Percentiles rank a stretch among this genome's conserved stretches.
These are phyloP conservation scores for Suillus variegatus DNA, from an alignment of 768 basidiomycete genomes.

Conservation along the genomic window DNA sequence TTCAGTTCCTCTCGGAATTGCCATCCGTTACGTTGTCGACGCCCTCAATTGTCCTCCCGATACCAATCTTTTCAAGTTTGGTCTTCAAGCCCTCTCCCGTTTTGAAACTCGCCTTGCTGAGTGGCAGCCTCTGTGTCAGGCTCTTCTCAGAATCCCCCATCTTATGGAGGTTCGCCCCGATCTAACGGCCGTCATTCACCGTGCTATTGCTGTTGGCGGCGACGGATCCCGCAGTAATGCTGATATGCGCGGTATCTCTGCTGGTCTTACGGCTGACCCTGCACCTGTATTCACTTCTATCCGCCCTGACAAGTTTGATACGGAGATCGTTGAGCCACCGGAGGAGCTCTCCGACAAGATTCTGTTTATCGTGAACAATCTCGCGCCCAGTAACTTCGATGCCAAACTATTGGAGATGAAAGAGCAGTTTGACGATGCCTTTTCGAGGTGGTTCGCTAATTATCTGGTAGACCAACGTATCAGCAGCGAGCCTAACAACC, in stretches of 20 bases:
- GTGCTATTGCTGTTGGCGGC: slow-evolving; percentile 58
- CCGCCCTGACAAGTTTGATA: slow-evolving; percentile 66
- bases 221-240: slow-evolving; percentile 41
- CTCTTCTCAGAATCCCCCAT: slow-evolving; percentile 83
- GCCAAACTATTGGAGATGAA: slow-evolving; percentile 85
- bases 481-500: slow-evolving; percentile 96
- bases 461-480: slow-evolving; percentile 97
- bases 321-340: slow-evolving; percentile 65
- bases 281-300: slow-evolving; percentile 75
- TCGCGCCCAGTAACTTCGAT: slow-evolving; percentile 93
- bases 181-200: slow-evolving; percentile 67
- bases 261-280: slow-evolving; percentile 40
- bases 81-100: slow-evolving; percentile 83
- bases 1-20: slow-evolving; percentile 92
- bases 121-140: slow-evolving; percentile 92
- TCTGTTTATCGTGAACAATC: slow-evolving; percentile 97
- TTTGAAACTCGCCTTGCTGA: slow-evolving; percentile 88
- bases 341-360: slow-evolving; percentile 93
- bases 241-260: slow-evolving; percentile 41
- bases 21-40: slow-evolving; percentile 94
- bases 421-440: slow-evolving; percentile 77
- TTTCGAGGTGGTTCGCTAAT: slow-evolving; percentile 95
- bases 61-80: slow-evolving; percentile 94
- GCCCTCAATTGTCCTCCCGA: slow-evolving; percentile 90
- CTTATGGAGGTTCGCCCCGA: slow-evolving; percentile 86